Evolutionary conservation across 2,329 filamentous ascomycete species (phyloP).

Genomic region (Aspergillus sojae): DNA sequence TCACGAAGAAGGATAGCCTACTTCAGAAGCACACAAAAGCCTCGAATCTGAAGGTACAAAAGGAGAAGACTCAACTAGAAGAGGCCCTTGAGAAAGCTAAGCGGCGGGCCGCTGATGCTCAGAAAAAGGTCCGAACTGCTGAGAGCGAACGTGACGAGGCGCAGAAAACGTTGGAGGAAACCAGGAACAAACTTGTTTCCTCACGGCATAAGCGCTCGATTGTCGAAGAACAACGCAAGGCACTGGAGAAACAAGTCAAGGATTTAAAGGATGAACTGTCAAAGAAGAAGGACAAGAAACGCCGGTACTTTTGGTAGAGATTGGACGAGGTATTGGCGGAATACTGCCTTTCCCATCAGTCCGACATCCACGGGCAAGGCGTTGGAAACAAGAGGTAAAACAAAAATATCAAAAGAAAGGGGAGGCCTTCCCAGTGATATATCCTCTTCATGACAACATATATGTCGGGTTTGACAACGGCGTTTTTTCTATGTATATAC

Average conservation of each 20-base stretch:
- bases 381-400: not conserved
- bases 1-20: not conserved
- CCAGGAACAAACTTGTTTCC: not conserved
- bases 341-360: not conserved
- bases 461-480: not conserved
- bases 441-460: not conserved
- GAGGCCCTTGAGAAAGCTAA: not conserved
- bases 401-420: not conserved
- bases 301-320: conserved; percentile 12
- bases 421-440: not conserved
- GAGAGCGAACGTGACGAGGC: not conserved
- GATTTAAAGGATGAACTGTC: not conserved
- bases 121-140: not conserved
- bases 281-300: conserved; percentile 3
- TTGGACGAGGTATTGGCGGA: no score
- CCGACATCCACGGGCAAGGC: not conserved
- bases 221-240: not conserved
- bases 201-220: not conserved
- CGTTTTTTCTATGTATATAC: not conserved
- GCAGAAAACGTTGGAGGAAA: not conserved
- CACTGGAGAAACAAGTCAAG: conserved; percentile 1
- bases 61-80: not conserved
- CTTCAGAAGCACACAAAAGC: not conserved
- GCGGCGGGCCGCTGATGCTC: not conserved
- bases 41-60: not conserved